Conservation (phyloP, 225 moss, liverwort and hornwort genomes). For the Sphagnum contortum region DNA sequence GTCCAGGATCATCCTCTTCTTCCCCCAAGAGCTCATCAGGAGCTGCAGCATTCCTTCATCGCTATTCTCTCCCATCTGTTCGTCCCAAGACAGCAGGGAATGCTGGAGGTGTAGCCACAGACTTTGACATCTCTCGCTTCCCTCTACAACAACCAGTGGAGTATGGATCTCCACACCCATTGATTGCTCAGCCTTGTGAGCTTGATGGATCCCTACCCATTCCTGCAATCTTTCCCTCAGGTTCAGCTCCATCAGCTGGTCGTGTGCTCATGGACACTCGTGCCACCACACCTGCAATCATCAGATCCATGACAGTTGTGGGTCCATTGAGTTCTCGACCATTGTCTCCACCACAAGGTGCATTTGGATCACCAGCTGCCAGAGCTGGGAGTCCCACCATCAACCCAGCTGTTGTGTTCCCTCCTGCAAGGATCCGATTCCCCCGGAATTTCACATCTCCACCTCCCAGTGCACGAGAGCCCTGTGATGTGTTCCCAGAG, state of each 20-base stretch:
- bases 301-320: not conserved
- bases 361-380: not conserved
- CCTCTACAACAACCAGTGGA: not conserved
- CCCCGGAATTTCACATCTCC: not conserved
- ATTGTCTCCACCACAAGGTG: not conserved
- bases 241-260: not conserved
- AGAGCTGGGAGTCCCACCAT: not conserved
- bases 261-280: not conserved
- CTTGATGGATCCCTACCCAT: not conserved
- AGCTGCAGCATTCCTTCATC: too few relatives aligned
- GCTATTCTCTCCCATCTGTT: not conserved
- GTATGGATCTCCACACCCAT: not conserved
- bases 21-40: too few relatives aligned
- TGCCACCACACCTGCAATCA: not conserved
- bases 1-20: too few relatives aligned
- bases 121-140: constrained; percentile 1
- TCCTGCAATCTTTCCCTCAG: not conserved
- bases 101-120: constrained; percentile 1
- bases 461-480: not conserved
- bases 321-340: not conserved
- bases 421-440: not conserved
- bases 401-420: not conserved
- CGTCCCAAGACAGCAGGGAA: constrained; percentile 1
- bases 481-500: not conserved
- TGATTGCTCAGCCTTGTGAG: not conserved